Evolutionary conservation across 1,139 yeast genomes (phyloP), one percentile per base, ranked within the genome.

Genomic region (Candida frijolesensis): DNA sequence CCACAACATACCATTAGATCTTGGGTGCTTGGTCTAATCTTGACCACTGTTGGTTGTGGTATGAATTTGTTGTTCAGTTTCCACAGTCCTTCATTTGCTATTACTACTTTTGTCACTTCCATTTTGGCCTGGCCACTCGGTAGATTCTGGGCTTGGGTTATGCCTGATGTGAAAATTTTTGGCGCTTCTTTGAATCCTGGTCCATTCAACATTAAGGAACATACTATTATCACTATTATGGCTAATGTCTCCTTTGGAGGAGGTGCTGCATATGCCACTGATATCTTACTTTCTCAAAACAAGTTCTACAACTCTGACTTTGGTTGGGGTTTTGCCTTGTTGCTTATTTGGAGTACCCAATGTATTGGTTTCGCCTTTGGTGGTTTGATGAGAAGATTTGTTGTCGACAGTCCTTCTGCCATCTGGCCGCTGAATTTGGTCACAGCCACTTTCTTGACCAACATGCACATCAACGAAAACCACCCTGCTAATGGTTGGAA

Each of bases 81-180:
- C 62, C 87, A 84, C 62, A 59, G 76, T 48, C 90, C 89, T 1
- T 68, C 82, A 2, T 74, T 84, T 55, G 60, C 72, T 14, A 70
- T 85, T 54, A 72, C 84, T 11, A 74, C 85, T 22, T 75, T 77
- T 58, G 84, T 84, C 50, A 76, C 85, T 25, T 78, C 86, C 42
- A 72, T 83, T 57, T 72, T 81, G 57, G 85, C 86, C 4, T 84
- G 83, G 80, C 89, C 89, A 1, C 54, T 81, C 42, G 89, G 89
- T 54, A 62, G 72, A 49, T 65, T 71, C 25, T 80, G 85, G 85
- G 79, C 72, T 44, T 59, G 58, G 47, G 42, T 68, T n/a, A 56
- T 83, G 30, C 89, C 89, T 14, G 50, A 62, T 42, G 51, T 55
- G 44, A 67, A 62, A n/a, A 63, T 82, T 6, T 73, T 79, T 52